Evolutionary conservation across 2,329 filamentous ascomycete species (phyloP).

Genomic region (Aspergillus arachidicola): DNA sequence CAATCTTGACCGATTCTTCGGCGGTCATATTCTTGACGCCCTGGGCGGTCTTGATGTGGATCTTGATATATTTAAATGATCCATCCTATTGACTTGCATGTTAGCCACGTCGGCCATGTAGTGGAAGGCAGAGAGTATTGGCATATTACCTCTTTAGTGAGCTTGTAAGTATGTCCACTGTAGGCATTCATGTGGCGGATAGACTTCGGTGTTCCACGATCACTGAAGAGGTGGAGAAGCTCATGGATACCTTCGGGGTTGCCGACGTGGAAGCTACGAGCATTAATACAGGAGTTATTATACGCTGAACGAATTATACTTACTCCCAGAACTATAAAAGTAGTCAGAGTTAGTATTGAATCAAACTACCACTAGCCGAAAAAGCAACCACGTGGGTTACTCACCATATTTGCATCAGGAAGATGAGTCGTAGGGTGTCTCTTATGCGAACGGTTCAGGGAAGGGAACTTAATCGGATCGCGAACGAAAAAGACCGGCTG

Average conservation of each 20-base stretch:
- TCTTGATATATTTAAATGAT: conserved; percentile 63
- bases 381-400: background rate
- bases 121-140: background rate
- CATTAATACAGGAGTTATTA: conserved; percentile 3
- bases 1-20: conserved; percentile 73
- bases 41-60: conserved; percentile 48
- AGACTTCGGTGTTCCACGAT: conserved; percentile 64
- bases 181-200: conserved; percentile 66
- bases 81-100: conserved; percentile 47
- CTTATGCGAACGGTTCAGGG: conserved; percentile 72
- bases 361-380: background rate
- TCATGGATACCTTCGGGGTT: conserved; percentile 64
- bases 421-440: conserved; percentile 46
- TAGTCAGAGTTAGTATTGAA: background rate
- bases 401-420: conserved; percentile 31
- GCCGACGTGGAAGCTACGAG: conserved; percentile 29
- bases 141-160: conserved; percentile 51
- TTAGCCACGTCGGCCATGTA: background rate
- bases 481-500: conserved; percentile 68
- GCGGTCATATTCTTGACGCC: conserved; percentile 54
- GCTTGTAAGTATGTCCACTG: conserved; percentile 66
- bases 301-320: background rate
- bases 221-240: conserved; percentile 64
- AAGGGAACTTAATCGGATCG: conserved; percentile 70
- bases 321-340: conserved; percentile 9